Evolutionary conservation across 306 rosid species (phyloP).

Genomic region (Canavalia gladiata): DNA sequence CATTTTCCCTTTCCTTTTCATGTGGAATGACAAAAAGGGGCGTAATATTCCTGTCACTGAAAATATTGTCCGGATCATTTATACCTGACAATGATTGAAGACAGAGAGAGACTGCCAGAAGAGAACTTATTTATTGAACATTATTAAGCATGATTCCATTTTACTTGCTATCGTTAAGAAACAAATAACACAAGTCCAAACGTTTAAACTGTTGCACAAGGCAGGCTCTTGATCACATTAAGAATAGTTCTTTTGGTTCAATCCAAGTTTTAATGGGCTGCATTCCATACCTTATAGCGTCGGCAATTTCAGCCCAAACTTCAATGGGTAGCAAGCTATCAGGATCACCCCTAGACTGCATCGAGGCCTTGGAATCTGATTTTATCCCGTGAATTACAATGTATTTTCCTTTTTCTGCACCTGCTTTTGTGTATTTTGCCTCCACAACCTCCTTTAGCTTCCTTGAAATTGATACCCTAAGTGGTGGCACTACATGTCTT

Average conservation of each 20-base stretch:
- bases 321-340: conserved; percentile 89
- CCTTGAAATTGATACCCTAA: conserved; percentile 75
- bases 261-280: background rate
- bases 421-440: conserved; percentile 71
- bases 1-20: conserved; percentile 87
- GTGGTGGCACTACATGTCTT: conserved; percentile 65
- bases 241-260: background rate
- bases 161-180: background rate
- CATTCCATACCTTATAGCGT: conserved; percentile 54
- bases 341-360: conserved; percentile 88
- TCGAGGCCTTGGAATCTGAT: conserved; percentile 94
- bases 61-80: conserved; percentile 28
- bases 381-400: conserved; percentile 85
- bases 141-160: conserved; percentile 22
- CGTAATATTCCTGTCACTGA: conserved; percentile 65
- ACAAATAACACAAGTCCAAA: background rate
- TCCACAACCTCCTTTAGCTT: conserved; percentile 83
- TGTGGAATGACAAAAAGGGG: conserved; percentile 96
- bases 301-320: conserved; percentile 76
- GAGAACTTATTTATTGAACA: conserved; percentile 26
- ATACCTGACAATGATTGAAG: conserved; percentile 14
- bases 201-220: conserved; percentile 12
- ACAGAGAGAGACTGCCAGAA: background rate
- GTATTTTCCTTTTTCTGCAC: conserved; percentile 73
- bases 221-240: background rate